A percentile compares a stretch with the other conserved stretches of the same genome.
Conservation (phyloP, 192 early-diverging fungal genomes). For the Pilobolus umbonatus region DNA sequence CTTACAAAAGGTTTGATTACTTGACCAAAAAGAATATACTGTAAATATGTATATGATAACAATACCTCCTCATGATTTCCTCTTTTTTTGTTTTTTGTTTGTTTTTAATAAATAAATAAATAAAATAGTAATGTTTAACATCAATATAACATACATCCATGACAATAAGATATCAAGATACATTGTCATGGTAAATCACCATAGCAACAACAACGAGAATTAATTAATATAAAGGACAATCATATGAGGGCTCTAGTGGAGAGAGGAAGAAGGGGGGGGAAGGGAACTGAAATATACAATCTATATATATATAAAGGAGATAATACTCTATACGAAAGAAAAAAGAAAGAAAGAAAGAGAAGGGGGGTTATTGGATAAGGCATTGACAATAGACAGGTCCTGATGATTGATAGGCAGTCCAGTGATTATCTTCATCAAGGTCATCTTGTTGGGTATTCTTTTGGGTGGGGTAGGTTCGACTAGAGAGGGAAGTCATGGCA, state of each 20-base stretch:
- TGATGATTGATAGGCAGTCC: background rate
- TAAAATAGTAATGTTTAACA: too few species aligned
- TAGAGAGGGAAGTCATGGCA: too few species aligned
- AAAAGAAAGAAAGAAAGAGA: background rate
- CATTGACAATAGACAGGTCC: conserved; percentile 23
- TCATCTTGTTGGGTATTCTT: background rate
- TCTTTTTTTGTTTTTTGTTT: too few species aligned
- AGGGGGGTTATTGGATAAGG: conserved; percentile 10
- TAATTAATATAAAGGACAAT: too few species aligned
- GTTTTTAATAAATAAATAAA: too few species aligned
- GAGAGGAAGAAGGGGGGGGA: background rate
- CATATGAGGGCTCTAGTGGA: too few species aligned
- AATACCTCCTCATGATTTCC: too few species aligned
- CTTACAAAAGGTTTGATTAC: conserved; percentile 91
- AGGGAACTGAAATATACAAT: background rate
- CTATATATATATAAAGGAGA: background rate
- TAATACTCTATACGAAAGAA: background rate
- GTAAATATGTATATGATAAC: too few species aligned
- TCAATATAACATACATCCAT: too few species aligned
- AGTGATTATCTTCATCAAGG: background rate
- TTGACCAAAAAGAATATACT: conserved; percentile 63
- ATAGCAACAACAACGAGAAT: too few species aligned
- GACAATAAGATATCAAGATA: too few species aligned
- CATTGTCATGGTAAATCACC: too few species aligned
- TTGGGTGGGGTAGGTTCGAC: background rate